Evolutionary conservation across 2,329 filamentous ascomycete genomes (phyloP).

Genomic region (Trichoderma brevicompactum): DNA sequence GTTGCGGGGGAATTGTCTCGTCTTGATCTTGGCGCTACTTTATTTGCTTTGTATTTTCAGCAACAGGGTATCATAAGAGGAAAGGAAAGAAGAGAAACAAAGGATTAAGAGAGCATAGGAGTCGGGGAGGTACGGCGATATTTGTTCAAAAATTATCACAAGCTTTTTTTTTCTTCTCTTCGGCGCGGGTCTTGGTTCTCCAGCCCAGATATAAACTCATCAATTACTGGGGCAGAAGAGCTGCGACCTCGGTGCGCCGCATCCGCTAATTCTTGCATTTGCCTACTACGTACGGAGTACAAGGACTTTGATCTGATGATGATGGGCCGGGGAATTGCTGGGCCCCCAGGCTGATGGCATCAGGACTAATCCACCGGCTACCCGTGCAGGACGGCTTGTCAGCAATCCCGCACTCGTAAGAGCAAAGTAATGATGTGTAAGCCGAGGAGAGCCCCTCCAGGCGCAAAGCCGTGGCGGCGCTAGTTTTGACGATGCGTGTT

Average conservation of each 20-base stretch:
- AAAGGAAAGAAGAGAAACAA: neutral
- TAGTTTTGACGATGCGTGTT: neutral
- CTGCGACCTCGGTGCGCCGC: conserved; percentile 18
- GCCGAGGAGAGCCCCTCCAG: neutral
- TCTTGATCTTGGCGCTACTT: neutral
- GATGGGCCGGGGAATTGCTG: neutral
- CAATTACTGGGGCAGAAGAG: too few relatives aligned
- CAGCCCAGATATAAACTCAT: neutral
- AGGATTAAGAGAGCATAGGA: too few relatives aligned
- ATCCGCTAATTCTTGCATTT: neutral
- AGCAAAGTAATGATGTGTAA: conserved; percentile 24
- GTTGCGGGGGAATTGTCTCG: neutral
- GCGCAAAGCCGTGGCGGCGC: neutral
- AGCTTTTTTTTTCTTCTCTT: neutral
- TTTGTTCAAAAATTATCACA: neutral
- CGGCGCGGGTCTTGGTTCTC: neutral
- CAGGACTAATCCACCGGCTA: conserved; percentile 12
- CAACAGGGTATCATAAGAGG: neutral
- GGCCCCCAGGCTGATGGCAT: neutral
- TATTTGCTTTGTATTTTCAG: neutral
- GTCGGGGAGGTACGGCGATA: too few relatives aligned
- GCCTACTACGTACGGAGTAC: too few relatives aligned
- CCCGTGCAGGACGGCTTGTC: neutral
- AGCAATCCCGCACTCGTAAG: conserved; percentile 1
- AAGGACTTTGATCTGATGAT: conserved; percentile 1